Evolutionary conservation across 2,329 filamentous ascomycete genomes (phyloP).

Genomic region (Metarhizium rileyi): DNA sequence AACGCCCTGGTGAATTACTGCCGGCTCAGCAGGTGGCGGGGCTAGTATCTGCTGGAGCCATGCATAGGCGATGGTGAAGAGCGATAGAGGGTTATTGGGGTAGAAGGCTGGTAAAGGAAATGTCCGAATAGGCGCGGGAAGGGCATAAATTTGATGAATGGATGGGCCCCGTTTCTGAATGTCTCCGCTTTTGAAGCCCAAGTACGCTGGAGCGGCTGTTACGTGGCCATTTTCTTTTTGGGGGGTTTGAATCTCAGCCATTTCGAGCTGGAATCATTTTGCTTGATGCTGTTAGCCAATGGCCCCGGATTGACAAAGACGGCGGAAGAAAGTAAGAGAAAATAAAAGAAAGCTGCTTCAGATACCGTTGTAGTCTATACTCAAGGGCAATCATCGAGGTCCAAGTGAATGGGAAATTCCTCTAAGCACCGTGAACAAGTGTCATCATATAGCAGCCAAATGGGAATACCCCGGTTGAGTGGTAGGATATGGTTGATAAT

Average conservation of each 20-base stretch:
- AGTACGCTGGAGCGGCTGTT: conserved; percentile 10
- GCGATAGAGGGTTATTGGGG: conserved; percentile 82
- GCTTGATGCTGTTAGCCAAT: conserved; percentile 20
- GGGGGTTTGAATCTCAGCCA: conserved; percentile 30
- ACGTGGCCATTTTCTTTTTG: conserved; percentile 10
- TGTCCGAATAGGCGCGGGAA: conserved; percentile 69
- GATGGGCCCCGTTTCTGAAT: conserved; percentile 28
- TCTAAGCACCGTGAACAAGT: conserved; percentile 46
- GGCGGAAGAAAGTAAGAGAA: conserved; percentile 6
- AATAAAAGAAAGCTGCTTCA: conserved; percentile 43
- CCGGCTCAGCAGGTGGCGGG: conserved; percentile 54
- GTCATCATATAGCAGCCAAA: conserved; percentile 49
- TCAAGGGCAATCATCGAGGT: conserved; percentile 51
- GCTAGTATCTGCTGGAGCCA: conserved; percentile 67
- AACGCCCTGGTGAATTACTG: conserved; percentile 57
- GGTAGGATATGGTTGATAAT: no score
- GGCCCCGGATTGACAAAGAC: neutral
- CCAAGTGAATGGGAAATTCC: conserved; percentile 42
- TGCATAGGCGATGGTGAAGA: conserved; percentile 68
- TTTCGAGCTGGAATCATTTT: conserved; percentile 36
- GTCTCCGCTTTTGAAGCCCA: conserved; percentile 7
- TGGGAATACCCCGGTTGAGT: neutral
- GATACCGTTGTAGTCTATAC: conserved; percentile 98
- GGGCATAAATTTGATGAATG: conserved; percentile 66
- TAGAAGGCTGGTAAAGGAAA: conserved; percentile 83